phyloP scores from a whole-genome alignment of 306 rosid genomes.

The Ochetophila trinervis region DNA sequence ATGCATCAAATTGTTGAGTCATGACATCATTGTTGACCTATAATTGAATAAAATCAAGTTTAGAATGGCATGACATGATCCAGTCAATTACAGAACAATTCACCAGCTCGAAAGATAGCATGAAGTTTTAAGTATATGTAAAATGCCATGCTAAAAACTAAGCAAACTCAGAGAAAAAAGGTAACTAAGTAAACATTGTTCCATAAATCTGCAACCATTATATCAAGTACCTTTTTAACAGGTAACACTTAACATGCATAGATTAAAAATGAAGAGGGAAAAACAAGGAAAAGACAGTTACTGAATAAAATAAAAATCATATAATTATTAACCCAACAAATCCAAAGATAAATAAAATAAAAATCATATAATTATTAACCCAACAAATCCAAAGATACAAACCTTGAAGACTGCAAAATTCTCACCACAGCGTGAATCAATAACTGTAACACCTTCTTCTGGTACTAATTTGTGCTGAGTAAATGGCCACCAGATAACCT shows the following conservation, averaged over 20 bases:
- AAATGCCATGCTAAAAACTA: no score
- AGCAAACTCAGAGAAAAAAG: no score
- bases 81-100: neutral
- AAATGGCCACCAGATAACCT: constrained; percentile 97
- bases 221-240: no score
- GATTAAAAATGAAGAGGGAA: no score
- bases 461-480: constrained; percentile 87
- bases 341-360: constrained; percentile 5
- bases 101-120: neutral
- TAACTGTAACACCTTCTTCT: constrained; percentile 70
- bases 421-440: constrained; percentile 97
- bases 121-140: neutral
- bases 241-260: no score
- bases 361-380: neutral
- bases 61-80: neutral
- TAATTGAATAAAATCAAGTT: neutral
- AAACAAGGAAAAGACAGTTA: neutral
- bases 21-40: constrained; percentile 50
- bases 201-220: no score
- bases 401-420: constrained; percentile 90
- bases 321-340: constrained; percentile 1
- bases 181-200: no score
- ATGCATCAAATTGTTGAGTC: constrained; percentile 81
- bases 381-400: constrained; percentile 31
- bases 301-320: neutral